Conservation (phyloP, 768 basidiomycete species). For the Trametes cingulata region DNA sequence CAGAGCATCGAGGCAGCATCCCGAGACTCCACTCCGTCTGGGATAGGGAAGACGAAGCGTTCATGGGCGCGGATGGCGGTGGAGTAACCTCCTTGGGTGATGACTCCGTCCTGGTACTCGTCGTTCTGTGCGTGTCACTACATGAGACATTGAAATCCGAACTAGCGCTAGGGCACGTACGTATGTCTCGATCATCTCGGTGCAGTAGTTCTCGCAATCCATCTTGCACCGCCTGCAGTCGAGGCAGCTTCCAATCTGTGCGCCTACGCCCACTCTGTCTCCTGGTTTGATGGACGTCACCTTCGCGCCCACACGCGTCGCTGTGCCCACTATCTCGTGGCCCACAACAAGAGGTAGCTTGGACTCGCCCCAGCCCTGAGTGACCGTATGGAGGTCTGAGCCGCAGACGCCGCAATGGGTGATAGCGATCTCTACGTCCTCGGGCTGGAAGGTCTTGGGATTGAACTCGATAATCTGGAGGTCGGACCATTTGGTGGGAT, state of each 20-base stretch:
- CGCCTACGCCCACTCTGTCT: conserved; percentile 54
- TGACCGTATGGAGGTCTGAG: conserved; percentile 51
- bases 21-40: conserved; percentile 50
- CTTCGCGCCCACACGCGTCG: conserved; percentile 52
- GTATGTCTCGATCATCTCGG: conserved; percentile 43
- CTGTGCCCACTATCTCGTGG: conserved; percentile 59
- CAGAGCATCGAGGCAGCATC: conserved; percentile 66
- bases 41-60: conserved; percentile 61
- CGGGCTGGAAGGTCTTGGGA: conserved; percentile 52
- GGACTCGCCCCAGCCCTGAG: conserved; percentile 39
- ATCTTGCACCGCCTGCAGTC: conserved; percentile 49
- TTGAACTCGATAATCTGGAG: conserved; percentile 48
- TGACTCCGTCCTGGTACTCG: conserved; percentile 42
- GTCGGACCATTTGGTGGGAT: conserved; percentile 36
- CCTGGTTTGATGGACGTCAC: conserved; percentile 52
- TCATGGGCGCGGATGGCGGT: conserved; percentile 48
- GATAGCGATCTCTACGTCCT: conserved; percentile 58
- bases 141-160: no score
- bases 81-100: conserved; percentile 48
- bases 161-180: conserved; percentile 17
- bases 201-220: conserved; percentile 60
- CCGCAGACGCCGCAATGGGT: conserved; percentile 53
- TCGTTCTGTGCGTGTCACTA: conserved; percentile 27
- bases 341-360: conserved; percentile 32
- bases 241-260: conserved; percentile 55